Evolutionary conservation across 495 filamentous ascomycete genomes (phyloP).

Genomic region (Trichoderma virens): DNA sequence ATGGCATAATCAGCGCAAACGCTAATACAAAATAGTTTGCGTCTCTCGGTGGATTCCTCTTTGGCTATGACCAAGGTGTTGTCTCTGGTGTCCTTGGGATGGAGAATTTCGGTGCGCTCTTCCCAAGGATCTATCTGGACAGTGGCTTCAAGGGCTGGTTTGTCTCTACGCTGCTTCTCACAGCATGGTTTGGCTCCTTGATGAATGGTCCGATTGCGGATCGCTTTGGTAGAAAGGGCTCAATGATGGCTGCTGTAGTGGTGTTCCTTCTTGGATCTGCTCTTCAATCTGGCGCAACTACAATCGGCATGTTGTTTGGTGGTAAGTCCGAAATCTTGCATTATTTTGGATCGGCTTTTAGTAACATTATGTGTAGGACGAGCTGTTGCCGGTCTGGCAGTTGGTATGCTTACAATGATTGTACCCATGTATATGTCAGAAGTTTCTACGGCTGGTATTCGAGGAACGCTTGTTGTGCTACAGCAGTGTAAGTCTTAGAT

Average conservation of each 20-base stretch:
- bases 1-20: not conserved
- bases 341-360: constrained; percentile 11
- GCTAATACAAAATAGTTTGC: constrained; percentile 26
- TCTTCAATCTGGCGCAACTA: constrained; percentile 34
- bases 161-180: constrained; percentile 14
- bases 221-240: constrained; percentile 18
- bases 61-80: constrained; percentile 47
- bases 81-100: constrained; percentile 42
- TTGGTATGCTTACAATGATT: constrained; percentile 28
- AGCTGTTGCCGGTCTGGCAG: constrained; percentile 39
- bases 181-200: constrained; percentile 23
- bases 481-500: constrained; percentile 31
- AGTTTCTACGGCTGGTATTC: constrained; percentile 46
- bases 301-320: constrained; percentile 33
- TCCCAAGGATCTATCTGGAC: constrained; percentile 17
- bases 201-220: constrained; percentile 24
- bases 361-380: constrained; percentile 22
- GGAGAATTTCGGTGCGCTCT: constrained; percentile 28
- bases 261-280: constrained; percentile 26
- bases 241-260: constrained; percentile 20
- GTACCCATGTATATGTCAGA: constrained; percentile 48
- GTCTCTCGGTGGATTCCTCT: constrained; percentile 20
- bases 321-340: not conserved
- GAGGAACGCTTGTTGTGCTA: constrained; percentile 45
- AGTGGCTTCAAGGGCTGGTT: constrained; percentile 22